phyloP scores from a whole-genome alignment of 2,329 filamentous ascomycete species.

The Pseudogymnoascus sp. region DNA sequence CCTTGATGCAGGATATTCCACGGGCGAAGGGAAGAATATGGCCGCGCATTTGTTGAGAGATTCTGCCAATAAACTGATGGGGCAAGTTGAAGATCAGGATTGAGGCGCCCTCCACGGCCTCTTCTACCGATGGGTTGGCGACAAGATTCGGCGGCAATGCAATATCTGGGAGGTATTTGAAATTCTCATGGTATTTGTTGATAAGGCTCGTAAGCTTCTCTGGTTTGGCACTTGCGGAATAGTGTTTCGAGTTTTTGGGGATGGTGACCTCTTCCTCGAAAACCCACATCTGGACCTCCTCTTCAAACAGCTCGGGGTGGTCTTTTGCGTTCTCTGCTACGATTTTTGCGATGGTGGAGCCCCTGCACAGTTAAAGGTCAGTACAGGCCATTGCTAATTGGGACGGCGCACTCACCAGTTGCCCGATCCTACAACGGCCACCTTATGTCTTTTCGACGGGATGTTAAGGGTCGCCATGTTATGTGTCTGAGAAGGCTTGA shows the following conservation, averaged over 20 bases:
- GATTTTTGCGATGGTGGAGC: slow-evolving; percentile 95
- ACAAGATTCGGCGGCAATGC: slow-evolving; percentile 73
- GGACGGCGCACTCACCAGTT: slow-evolving; percentile 63
- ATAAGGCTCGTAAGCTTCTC: slow-evolving; percentile 89
- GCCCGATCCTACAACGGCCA: slow-evolving; percentile 88
- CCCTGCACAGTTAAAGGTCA: slow-evolving; percentile 47
- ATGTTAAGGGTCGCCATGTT: slow-evolving; percentile 36
- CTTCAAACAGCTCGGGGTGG: slow-evolving; percentile 74
- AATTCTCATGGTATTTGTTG: slow-evolving; percentile 89
- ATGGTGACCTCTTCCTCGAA: slow-evolving; percentile 85
- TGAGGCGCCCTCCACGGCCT: slow-evolving; percentile 74
- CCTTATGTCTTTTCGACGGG: slow-evolving; percentile 73
- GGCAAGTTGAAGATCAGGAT: slow-evolving; percentile 95
- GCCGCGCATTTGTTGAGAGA: slow-evolving; percentile 77
- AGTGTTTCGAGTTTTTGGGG: slow-evolving; percentile 64
- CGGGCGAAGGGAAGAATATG: slow-evolving; percentile 87
- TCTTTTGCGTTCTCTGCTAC: slow-evolving; percentile 83
- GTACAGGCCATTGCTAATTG: neutral
- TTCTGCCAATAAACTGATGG: slow-evolving; percentile 88
- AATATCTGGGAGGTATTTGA: slow-evolving; percentile 95
- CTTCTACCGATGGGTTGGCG: slow-evolving; percentile 73
- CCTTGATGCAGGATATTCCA: slow-evolving; percentile 96
- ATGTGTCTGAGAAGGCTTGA: slow-evolving; percentile 9
- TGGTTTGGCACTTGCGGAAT: slow-evolving; percentile 54
- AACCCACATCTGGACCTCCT: slow-evolving; percentile 97